Percentiles rank a stretch among this genome's conserved stretches.
phyloP scores from a whole-genome alignment of 2,329 filamentous ascomycete genomes.

The Fusarium sulawesiense region DNA sequence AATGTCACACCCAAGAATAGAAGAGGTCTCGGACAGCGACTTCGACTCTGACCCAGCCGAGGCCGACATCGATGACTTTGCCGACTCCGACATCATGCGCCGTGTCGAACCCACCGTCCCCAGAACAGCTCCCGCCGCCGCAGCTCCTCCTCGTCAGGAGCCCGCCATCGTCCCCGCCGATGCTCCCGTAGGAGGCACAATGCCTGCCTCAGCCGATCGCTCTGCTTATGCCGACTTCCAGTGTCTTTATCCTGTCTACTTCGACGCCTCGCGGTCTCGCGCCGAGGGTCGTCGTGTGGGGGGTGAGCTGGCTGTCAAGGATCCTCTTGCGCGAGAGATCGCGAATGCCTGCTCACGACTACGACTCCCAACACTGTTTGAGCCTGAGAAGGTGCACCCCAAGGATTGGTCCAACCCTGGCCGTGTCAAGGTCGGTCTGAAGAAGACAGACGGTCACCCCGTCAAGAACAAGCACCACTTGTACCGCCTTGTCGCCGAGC shows the following conservation, averaged over 20 bases:
- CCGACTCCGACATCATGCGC: constrained; percentile 67
- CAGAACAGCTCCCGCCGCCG: constrained; percentile 41
- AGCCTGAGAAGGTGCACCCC: constrained; percentile 91
- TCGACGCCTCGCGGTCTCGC: constrained; percentile 80
- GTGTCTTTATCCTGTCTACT: constrained; percentile 96
- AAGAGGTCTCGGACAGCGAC: constrained; percentile 90
- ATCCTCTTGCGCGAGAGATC: constrained; percentile 90
- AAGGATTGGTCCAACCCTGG: constrained; percentile 99
- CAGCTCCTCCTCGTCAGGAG: constrained; percentile 47
- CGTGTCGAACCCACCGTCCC: constrained; percentile 50
- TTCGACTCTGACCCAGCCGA: constrained; percentile 87
- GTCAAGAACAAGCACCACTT: constrained; percentile 88
- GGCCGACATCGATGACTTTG: constrained; percentile 78
- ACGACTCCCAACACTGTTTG: constrained; percentile 79
- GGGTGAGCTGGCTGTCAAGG: constrained; percentile 76
- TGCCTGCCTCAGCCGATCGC: constrained; percentile 58
- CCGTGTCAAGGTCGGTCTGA: constrained; percentile 81
- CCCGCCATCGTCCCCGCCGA: constrained; percentile 45
- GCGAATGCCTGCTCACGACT: constrained; percentile 83
- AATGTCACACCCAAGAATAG: constrained; percentile 89
- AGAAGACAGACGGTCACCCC: constrained; percentile 40
- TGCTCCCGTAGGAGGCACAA: constrained; percentile 46
- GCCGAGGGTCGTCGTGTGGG: constrained; percentile 85
- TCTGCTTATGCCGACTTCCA: constrained; percentile 79
- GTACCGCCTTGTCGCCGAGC: constrained; percentile 81